These are phyloP conservation scores for Monascus purpureus DNA, from an alignment of 495 filamentous ascomycete species.

Conservation along the genomic window DNA sequence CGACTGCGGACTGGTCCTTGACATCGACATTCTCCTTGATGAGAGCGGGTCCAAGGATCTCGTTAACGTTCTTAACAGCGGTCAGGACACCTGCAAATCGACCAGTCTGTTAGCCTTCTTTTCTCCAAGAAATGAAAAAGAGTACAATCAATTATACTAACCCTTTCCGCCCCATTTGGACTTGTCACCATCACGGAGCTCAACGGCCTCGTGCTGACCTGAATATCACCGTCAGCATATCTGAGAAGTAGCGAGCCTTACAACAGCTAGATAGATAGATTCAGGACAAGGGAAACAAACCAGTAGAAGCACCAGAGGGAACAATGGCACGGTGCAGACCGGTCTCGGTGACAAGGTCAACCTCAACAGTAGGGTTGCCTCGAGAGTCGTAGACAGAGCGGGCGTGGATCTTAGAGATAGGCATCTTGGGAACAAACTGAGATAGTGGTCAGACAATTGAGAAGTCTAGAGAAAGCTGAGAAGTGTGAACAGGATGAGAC, in stretches of 20 bases:
- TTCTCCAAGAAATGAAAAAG: no score
- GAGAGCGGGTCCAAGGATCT: slow-evolving; percentile 74
- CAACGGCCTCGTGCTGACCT: slow-evolving; percentile 96
- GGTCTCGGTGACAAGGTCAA: slow-evolving; percentile 91
- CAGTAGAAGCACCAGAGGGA: slow-evolving; percentile 93
- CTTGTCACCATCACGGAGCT: slow-evolving; percentile 99
- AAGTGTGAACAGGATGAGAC: slow-evolving; percentile 2
- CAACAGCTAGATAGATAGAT: no score
- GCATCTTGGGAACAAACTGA: slow-evolving; percentile 48
- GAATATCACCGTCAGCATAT: slow-evolving; percentile 6
- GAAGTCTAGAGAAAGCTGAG: slow-evolving; percentile 6
- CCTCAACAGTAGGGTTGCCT: slow-evolving; percentile 91
- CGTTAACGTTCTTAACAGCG: slow-evolving; percentile 95
- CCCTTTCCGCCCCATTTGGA: slow-evolving; percentile 93
- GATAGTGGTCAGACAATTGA: slow-evolving; percentile 6
- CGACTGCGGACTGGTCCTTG: slow-evolving; percentile 89
- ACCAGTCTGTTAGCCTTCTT: slow-evolving; percentile 6
- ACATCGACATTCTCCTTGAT: slow-evolving; percentile 92
- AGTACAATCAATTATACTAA: no score
- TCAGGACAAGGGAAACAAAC: no score
- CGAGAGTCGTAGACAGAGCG: slow-evolving; percentile 99
- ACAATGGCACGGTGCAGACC: slow-evolving; percentile 98
- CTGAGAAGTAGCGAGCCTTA: no score
- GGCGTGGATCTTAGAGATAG: slow-evolving; percentile 96
- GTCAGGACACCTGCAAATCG: slow-evolving; percentile 56